Evolutionary conservation across 768 basidiomycete species (phyloP), one percentile per base, ranked within the genome.

Genomic region (Psilocybe subaeruginosa): DNA sequence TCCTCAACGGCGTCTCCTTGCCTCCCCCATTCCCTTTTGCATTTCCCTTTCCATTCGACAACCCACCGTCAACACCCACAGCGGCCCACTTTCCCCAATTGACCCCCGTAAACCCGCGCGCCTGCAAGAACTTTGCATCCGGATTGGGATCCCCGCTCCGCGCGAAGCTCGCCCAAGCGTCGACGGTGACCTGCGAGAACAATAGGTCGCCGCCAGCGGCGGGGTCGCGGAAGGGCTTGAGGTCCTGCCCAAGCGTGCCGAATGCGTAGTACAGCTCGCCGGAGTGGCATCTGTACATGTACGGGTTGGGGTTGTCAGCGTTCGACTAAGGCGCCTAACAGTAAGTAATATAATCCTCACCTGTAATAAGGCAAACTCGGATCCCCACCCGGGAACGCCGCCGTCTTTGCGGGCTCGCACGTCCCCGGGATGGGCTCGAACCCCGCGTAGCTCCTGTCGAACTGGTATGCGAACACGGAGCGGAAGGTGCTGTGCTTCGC

Each of bases 141-240:
- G 81, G 82, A 61, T 83, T 84, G 6, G 83, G 83, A 59, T 84
- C 69, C 64, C 23, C 78, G 3, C 78, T 77, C 41, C 82, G 75
- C 7, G 78, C 81, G 61, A 84, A 84, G 6, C 78, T 67, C 0
- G 77, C 71, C 84, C 82, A 85, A 8, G 71, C 66, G 64, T 84
- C 83, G 4, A 78, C 68, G 41, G 70, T 72, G 43, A 80, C 68
- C 63, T 83, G 82, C 54, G 75, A 73, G 66, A 84, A 73, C 1
- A 77, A 71, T 5, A 83, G 73, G 68, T 84, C 82, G 47, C 75
- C 69, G 14, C 37, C 37, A 8, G 37, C 50, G 31, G 16, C 19
- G 27, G 69, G 69, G 68, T 84, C 84, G 31, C 82, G 79, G 72
- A 81, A 81, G 2, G 81, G 79, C 1, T 65, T 64, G 8, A 68